A percentile compares a stretch with the other conserved stretches of the same genome.
phyloP scores from a whole-genome alignment of 306 rosid species.

The Prinsepia uniflora region DNA sequence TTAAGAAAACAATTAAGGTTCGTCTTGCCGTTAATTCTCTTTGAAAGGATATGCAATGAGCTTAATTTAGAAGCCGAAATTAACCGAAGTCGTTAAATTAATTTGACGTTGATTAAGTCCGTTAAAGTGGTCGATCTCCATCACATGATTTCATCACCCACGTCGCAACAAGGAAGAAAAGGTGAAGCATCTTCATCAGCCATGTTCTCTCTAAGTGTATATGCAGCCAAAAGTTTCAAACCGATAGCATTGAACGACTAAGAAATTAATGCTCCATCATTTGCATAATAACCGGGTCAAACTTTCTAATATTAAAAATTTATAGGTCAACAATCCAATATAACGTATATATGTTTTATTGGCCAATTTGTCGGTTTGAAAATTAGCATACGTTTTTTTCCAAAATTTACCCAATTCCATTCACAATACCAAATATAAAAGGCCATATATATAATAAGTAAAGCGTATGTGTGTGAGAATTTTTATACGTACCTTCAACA shows the following conservation, averaged over 20 bases:
- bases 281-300: slow-evolving; percentile 4
- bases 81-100: no score
- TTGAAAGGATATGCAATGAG: no score
- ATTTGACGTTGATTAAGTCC: no score
- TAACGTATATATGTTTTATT: background rate
- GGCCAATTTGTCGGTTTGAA: background rate
- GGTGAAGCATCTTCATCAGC: slow-evolving; percentile 27
- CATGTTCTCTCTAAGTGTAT: slow-evolving; percentile 32
- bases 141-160: slow-evolving; percentile 9
- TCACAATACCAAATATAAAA: background rate
- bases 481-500: background rate
- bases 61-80: no score
- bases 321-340: background rate
- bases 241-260: slow-evolving; percentile 14
- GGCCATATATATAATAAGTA: no score
- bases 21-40: no score
- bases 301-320: background rate
- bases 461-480: background rate
- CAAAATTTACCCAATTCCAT: background rate
- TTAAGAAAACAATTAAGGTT: no score
- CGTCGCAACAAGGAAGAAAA: background rate
- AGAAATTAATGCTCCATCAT: no score
- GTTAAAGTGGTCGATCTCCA: background rate
- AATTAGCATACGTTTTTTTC: background rate
- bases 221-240: slow-evolving; percentile 4